Evolutionary conservation across 305 asterid genomes (phyloP), one percentile per base, ranked within the genome.

Genomic region (Fraxinus floribunda): DNA sequence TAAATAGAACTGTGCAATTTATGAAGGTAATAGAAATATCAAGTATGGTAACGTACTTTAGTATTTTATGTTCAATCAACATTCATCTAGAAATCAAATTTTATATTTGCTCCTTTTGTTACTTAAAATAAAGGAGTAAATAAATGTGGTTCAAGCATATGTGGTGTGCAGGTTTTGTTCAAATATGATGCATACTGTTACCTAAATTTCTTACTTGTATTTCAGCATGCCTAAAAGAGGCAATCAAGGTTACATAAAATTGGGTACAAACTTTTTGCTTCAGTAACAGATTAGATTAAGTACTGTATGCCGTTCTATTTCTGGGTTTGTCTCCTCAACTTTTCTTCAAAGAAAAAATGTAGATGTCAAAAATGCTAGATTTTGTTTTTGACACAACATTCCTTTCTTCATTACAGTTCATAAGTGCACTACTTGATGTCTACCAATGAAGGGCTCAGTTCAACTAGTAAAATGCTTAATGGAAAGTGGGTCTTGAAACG

Each of bases 401-500:
- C 32, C 29, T 26, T 66, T 83, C 34, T 76, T 76, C 70, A 29
- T 52, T 80, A 85, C 89, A 86, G 90, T 83, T 85, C 78, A 66
- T 85, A 60, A 84, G 81, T 89, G 92, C 77, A 70, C 73, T 20
- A 64, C 73, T 64, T 10, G 73, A 64, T 64, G 34, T 64, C 73
- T 77, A 76, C 39, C 84, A 87, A 89, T 92, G 97, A 89, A 90
- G 88, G 92, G 89, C 75, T 86, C 83, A 90, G 87, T 84, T 80
- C 89, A 83, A 83, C 90, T 62, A 88, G 93, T 80, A 82, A 86
- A 83, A 84, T 90, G 87, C 89, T 92, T 71, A 90, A 90, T 81
- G 82, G 91, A 87, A 88, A 94, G 85, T 92, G 97, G 98, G 93
- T 90, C 82, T 83, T 89, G 87, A 94, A 94, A 89, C 89, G 98